Base-by-base conservation (phyloP, 202 grass and related monocot species). In the Bolboschoenoplectus hybrid region DNA sequence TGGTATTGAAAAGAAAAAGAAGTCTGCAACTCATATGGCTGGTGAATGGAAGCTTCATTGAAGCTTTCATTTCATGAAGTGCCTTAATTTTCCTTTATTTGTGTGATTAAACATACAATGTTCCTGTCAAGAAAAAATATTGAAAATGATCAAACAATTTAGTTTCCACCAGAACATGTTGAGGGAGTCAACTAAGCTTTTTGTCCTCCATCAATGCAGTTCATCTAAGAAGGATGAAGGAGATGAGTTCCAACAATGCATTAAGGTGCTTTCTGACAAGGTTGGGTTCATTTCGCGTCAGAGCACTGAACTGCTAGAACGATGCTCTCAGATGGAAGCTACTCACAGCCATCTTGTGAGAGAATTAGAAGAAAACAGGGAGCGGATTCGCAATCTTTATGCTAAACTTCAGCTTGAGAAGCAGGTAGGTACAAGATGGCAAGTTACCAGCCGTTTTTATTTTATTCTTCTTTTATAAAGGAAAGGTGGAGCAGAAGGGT, bases 241-340 rank as follows among this genome's bases (percentile, higher is more conserved):
- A 87, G 97, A 99, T 63, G 93, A 99, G 82, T 99, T 99, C 79
- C 97, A 96, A 79, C 86, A 92, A 86, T 99, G 90, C 69, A 99
- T 99, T 69, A 92, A 94, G 61, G 86, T 90, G 61, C 90, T 99
- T 66, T 91, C 90, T 26, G 97, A 99, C 17, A 96, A 90, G 86
- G 92, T 99, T 80, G 53, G 64, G 67, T 82, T 92, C 74, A 82
- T 96, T 34, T 90, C 87, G 26, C 80, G 85, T 38, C 92, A 93
- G 71, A 92, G 81, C 36, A 50, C 84, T 52, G 91, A 92, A 6
- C 83, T 96, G 68, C 9, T 82, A 70, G 97, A 96, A 39, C 82
- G 90, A 26, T 89, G 81, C 74, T 90, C 88, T 43, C 87, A 71
- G 39, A 53, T 86, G 75, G 88, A 98, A 90, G 85, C 83, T 72